phyloP scores from a whole-genome alignment of 345 rosid species.

The Pistacia vera region DNA sequence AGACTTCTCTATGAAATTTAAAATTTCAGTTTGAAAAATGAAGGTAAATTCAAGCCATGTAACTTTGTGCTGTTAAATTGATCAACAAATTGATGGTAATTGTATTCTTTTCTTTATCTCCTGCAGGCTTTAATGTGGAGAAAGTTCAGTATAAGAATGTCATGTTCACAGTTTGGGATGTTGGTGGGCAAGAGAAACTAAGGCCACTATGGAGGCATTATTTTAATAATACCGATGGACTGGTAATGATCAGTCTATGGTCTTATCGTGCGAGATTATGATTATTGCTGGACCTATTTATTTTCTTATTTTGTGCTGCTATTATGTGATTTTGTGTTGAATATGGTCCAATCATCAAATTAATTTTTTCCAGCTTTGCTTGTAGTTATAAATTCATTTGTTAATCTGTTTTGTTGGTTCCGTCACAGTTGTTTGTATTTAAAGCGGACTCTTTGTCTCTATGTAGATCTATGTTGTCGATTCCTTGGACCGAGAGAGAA shows the following conservation, averaged over 20 bases:
- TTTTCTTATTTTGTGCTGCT: neutral
- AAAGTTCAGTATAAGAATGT: slow-evolving; percentile 99
- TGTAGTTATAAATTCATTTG: neutral
- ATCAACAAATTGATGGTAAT: neutral
- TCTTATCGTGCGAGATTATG: slow-evolving; percentile 4
- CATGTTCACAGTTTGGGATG: slow-evolving; percentile 98
- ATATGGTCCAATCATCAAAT: neutral
- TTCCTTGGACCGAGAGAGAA: slow-evolving; percentile 97
- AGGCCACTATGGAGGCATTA: slow-evolving; percentile 99
- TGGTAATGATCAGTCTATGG: slow-evolving; percentile 46
- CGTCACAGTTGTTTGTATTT: neutral
- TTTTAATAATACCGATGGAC: slow-evolving; percentile 96
- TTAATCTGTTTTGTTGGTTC: neutral
- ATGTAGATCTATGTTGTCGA: slow-evolving; percentile 94
- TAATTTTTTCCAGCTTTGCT: slow-evolving; percentile 1
- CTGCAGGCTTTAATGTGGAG: slow-evolving; percentile 97
- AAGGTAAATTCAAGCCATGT: neutral
- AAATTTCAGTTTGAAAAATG: neutral
- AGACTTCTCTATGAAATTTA: neutral
- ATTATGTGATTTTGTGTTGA: slow-evolving; percentile 3
- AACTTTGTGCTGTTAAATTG: slow-evolving; percentile 6
- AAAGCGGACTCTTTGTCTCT: neutral
- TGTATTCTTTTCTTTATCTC: slow-evolving; percentile 16
- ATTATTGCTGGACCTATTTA: neutral
- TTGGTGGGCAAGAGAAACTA: slow-evolving; percentile 97